These are phyloP conservation scores for Suillus lakei DNA, from an alignment of 768 basidiomycete genomes.

Conservation along the genomic window DNA sequence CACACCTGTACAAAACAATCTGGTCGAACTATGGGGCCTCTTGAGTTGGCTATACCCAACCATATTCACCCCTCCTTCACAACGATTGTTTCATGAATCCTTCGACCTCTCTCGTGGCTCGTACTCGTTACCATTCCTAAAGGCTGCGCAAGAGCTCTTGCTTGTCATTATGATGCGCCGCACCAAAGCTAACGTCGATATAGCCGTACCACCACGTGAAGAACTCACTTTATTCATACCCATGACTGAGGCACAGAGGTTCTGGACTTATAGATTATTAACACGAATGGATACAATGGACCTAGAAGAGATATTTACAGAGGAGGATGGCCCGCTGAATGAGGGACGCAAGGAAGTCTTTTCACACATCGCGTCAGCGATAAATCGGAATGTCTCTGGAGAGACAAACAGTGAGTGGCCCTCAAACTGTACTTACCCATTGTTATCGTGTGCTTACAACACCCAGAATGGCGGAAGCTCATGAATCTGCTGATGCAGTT, in stretches of 20 bases:
- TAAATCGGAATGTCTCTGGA: constrained; percentile 35
- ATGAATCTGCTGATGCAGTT: constrained; percentile 78
- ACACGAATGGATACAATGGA: constrained; percentile 55
- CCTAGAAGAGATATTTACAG: constrained; percentile 51
- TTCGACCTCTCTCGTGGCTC: constrained; percentile 59
- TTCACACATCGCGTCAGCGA: constrained; percentile 42
- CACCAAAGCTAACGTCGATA: constrained; percentile 56
- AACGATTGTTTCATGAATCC: constrained; percentile 52
- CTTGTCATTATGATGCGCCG: constrained; percentile 61
- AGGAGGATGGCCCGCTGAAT: constrained; percentile 33
- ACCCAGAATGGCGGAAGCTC: constrained; percentile 54
- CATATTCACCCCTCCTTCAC: constrained; percentile 54
- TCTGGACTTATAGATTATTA: constrained; percentile 63
- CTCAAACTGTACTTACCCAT: neutral
- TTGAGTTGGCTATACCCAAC: constrained; percentile 60
- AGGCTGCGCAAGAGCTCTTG: constrained; percentile 52
- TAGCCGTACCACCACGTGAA: constrained; percentile 58
- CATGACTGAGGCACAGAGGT: constrained; percentile 61
- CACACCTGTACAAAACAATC: constrained; percentile 74
- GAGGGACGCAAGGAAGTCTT: constrained; percentile 46
- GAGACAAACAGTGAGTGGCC: constrained; percentile 34
- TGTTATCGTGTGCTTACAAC: neutral
- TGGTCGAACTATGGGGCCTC: constrained; percentile 60
- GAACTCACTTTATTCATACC: constrained; percentile 62
- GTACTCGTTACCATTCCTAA: constrained; percentile 55